Evolutionary conservation across 2,329 filamentous ascomycete species (phyloP).

Genomic region (Beauveria varroae): DNA sequence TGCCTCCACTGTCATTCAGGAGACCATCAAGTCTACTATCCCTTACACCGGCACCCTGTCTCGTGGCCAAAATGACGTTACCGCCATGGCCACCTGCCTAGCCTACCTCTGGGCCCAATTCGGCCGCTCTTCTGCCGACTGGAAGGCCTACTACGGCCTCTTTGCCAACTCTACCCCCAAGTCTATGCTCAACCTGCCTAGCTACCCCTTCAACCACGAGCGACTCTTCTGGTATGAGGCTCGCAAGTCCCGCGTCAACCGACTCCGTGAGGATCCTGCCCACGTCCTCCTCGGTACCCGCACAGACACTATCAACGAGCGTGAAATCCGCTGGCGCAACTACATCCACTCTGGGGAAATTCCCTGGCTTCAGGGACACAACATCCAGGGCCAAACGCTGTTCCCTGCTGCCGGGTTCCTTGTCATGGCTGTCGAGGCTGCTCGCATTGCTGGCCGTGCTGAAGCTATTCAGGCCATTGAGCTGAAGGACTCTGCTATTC

Average conservation of each 20-base stretch:
- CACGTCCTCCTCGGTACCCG: slow-evolving; percentile 36
- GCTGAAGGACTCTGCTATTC: slow-evolving; percentile 13
- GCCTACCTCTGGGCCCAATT: slow-evolving; percentile 12
- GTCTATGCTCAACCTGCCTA: slow-evolving; percentile 19
- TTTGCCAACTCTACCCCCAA: slow-evolving; percentile 11
- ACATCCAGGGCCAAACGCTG: slow-evolving; percentile 41
- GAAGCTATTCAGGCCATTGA: slow-evolving; percentile 10
- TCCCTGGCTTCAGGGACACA: slow-evolving; percentile 50
- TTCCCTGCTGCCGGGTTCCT: slow-evolving; percentile 39
- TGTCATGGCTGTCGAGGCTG: slow-evolving; percentile 36
- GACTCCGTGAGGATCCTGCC: slow-evolving; percentile 28
- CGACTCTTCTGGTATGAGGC: slow-evolving; percentile 20
- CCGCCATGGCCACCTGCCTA: slow-evolving; percentile 35
- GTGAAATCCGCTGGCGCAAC: slow-evolving; percentile 37
- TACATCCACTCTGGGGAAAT: slow-evolving; percentile 38
- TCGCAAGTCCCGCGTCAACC: slow-evolving; percentile 25
- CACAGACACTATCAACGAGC: slow-evolving; percentile 13
- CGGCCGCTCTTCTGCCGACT: slow-evolving; percentile 18
- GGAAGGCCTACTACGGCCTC: slow-evolving; percentile 13
- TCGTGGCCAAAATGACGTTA: slow-evolving; percentile 34
- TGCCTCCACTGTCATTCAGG: slow-evolving; percentile 25
- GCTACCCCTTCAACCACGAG: slow-evolving; percentile 26
- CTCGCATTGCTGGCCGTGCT: slow-evolving; percentile 13
- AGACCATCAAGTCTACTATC: slow-evolving; percentile 22
- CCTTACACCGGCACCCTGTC: slow-evolving; percentile 35